Base-by-base conservation (phyloP, 345 rosid genomes). In the Eucalyptus shirleyi region DNA sequence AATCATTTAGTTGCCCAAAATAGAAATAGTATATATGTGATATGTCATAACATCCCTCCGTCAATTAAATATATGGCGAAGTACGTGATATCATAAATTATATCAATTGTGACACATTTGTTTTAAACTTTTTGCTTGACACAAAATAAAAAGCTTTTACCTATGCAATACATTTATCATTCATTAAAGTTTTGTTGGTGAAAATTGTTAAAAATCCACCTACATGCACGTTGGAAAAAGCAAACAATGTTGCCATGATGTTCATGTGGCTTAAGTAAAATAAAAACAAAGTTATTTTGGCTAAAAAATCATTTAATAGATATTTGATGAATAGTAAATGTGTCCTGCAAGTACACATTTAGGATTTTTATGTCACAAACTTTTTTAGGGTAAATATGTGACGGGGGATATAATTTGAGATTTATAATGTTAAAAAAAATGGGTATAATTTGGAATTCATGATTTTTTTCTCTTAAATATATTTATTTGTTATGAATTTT, bases 91-190 rank as follows among this genome's bases (percentile, higher is more conserved):
- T 45, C 47, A 45, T 45, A 9, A 45, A 2, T 3, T 45, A 45
- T 45, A 45, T 45, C 47, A 45, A 45, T 45, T 45, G 47, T 45
- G 47, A 45, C 6, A 23, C 30, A 24, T 56, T 56, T 23, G 2
- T 0, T 6, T 21, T 56, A 9, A 56, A 56, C 3, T 4, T 56
- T 23, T 55, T 55, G 1, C 26, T 2, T 2, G 2, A 19, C 11
- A 21, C 11, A 56, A 56, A 56, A 23, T 56, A 23, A 24, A 23
- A 24, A 56, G 13, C 62, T 24, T 56, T 23, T 24, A 56, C 6
- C 5, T 56, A 10, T 1, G 1, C 11, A 2, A 56, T 23, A 56
- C 12, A 56, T 56, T 23, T 56, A 56, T 6, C 6, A 9, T 56
- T 24, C 13, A 1, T 56, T 5, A 56, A 56, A 24, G 1, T 56